Evolutionary conservation across 2,329 filamentous ascomycete species (phyloP), one percentile per base, ranked within the genome.

Genomic region (Ascochyta viciae-villosae): DNA sequence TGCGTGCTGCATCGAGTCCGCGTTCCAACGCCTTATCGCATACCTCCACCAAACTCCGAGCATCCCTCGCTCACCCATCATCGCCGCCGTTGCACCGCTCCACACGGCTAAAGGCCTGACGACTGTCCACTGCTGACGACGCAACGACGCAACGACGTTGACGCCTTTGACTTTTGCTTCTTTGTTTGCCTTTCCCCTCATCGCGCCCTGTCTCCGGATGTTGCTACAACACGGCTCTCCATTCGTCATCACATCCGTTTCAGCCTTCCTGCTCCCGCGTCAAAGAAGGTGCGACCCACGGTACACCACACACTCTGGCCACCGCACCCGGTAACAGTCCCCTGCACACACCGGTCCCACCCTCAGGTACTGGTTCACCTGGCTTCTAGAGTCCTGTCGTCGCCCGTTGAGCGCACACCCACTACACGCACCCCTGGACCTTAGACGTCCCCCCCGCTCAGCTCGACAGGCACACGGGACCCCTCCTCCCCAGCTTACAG

Each of bases 231-330:
- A 65, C 61, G 62, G 65, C 60, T 57, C 65, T 64, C 64, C 59
- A 66, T 67, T 68, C 67, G 69, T 72, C 70, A 71, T 72, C 71
- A 71, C 63, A 62, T 61, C 63, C 61, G 68, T 71, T 70, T 72
- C 73, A 76, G 73, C 73, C 73, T 74, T 68, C 66, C 55, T 62
- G 62, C 56, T 60, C 50, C 62, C 62, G 57, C 65, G 57, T 58
- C 62, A 58, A 43, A 42, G 48, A 62, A 60, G 62, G 50, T 60
- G 57, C 62, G 41, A 63, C 65, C 54, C 57, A 51, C 62, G 53
- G 57, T 58, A 50, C 57, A 57, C 56, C 55, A 54, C 45, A 44
- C 57, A 53, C 48, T 58, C 56, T 54, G 55, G 54, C 54, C 47
- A 62, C 42, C 53, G 57, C 54, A 33, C 39, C 54, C 39, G 44